phyloP scores from a whole-genome alignment of 352 stramenopile species.

The Phytophthora niederhauseri region DNA sequence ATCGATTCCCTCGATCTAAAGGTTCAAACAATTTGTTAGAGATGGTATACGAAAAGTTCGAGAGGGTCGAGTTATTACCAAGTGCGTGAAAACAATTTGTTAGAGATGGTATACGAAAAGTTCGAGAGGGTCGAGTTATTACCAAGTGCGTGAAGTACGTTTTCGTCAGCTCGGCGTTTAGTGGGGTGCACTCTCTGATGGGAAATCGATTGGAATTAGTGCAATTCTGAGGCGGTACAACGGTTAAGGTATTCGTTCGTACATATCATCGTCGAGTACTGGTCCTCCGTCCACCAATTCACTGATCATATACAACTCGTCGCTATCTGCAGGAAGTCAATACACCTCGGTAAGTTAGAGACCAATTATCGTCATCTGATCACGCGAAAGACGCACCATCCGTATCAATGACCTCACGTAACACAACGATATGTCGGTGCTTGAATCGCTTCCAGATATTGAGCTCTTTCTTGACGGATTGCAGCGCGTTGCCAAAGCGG shows the following conservation, averaged over 20 bases:
- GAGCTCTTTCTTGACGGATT: conserved; percentile 93
- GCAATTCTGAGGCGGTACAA: not conserved
- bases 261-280: conserved; percentile 74
- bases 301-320: conserved; percentile 87
- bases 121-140: conserved; percentile 7
- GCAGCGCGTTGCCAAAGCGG: conserved; percentile 75
- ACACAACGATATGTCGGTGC: conserved; percentile 94
- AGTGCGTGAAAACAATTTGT: not conserved
- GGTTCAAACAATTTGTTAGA: not conserved
- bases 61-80: conserved; percentile 42
- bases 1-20: conserved; percentile 82
- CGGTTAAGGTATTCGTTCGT: not conserved
- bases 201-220: not conserved
- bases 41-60: not conserved
- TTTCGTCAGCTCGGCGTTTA: conserved; percentile 64
- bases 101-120: not conserved
- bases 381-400: conserved; percentile 46
- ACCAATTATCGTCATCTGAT: not conserved
- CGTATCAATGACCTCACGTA: conserved; percentile 97
- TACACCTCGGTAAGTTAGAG: not conserved
- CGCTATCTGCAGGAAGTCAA: conserved; percentile 49
- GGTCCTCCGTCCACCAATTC: conserved; percentile 76
- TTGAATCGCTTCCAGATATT: conserved; percentile 97
- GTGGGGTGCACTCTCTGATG: conserved; percentile 65
- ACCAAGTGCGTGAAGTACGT: conserved; percentile 83